A percentile compares a stretch with the other conserved stretches of the same genome.
Evolutionary conservation across 148 eudicot species (phyloP).

Genomic region (Talinum fruticosum): DNA sequence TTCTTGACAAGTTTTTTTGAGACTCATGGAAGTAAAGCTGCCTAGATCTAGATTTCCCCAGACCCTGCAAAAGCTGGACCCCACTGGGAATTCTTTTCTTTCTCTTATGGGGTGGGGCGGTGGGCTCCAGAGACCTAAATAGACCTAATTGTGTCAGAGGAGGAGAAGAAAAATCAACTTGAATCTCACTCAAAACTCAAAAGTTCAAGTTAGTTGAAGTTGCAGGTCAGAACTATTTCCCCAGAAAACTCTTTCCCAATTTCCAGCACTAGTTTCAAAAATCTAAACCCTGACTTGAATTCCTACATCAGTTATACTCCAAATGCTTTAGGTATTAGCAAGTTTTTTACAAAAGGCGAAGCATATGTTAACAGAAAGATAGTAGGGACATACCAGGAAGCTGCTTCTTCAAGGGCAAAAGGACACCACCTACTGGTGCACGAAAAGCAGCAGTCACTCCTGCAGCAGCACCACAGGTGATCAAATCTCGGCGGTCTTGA

Average conservation of each 20-base stretch:
- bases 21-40: no score
- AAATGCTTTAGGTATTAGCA: not conserved
- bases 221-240: not conserved
- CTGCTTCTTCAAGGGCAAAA: conserved; percentile 82
- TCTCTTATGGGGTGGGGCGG: no score
- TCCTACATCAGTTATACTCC: not conserved
- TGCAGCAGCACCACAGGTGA: conserved; percentile 87
- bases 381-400: conserved; percentile 57
- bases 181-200: not conserved
- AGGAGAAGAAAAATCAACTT: not conserved
- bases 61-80: no score
- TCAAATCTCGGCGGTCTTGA: conserved; percentile 67
- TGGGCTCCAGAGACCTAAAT: no score
- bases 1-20: no score
- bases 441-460: conserved; percentile 92
- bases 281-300: not conserved
- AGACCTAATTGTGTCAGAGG: no score
- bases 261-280: no score
- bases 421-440: conserved; percentile 88
- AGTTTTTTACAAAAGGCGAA: not conserved
- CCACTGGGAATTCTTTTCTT: no score
- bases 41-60: no score
- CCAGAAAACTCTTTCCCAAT: not conserved
- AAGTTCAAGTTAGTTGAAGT: not conserved
- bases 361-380: not conserved